Percentiles rank a stretch among this genome's conserved stretches.
These are phyloP conservation scores for Asterella californica DNA, from an alignment of 225 moss, liverwort and hornwort genomes.

Conservation along the genomic window DNA sequence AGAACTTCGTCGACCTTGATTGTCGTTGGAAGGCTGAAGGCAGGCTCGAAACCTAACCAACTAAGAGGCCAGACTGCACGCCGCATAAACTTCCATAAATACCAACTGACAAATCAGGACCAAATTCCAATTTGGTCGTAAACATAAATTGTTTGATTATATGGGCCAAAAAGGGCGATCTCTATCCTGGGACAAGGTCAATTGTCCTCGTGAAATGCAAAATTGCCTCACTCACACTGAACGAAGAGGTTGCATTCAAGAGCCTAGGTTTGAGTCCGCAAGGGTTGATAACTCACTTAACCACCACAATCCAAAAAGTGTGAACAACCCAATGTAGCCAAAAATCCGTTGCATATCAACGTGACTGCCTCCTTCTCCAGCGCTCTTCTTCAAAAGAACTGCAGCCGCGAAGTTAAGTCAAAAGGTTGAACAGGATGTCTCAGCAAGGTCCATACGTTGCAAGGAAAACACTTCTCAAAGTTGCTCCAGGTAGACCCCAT, in stretches of 20 bases:
- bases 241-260: not conserved
- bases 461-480: not conserved
- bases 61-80: constrained; percentile 80
- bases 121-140: too few relatives aligned
- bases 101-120: not conserved
- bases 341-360: constrained; percentile 95
- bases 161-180: not conserved
- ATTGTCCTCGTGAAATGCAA: not conserved
- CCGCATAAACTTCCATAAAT: not conserved
- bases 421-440: not conserved
- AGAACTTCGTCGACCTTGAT: constrained; percentile 84
- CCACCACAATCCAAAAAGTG: constrained; percentile 79
- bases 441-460: not conserved
- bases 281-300: constrained; percentile 46
- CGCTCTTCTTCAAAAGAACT: constrained; percentile 90
- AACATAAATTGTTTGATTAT: too few relatives aligned
- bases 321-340: constrained; percentile 91
- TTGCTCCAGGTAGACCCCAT: not conserved
- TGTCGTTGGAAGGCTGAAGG: constrained; percentile 73
- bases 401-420: constrained; percentile 9
- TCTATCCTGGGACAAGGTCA: not conserved
- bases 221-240: too few relatives aligned
- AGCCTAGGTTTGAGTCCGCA: not conserved
- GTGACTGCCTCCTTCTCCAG: constrained; percentile 81
- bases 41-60: constrained; percentile 68